Base-by-base conservation (phyloP, 345 rosid genomes). In the Eucalyptus paniculata region DNA sequence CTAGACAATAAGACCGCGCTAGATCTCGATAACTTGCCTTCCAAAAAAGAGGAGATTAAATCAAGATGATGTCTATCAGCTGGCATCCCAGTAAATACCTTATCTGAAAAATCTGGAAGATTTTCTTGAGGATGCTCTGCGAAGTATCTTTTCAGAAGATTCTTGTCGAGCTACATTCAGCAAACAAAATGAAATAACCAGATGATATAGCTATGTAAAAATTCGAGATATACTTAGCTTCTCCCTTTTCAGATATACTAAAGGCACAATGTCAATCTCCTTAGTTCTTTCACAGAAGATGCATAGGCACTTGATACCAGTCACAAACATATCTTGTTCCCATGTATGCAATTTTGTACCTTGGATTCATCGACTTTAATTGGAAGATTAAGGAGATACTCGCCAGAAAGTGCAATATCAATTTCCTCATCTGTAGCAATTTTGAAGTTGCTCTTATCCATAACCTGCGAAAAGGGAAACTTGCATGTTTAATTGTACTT, bases 391-490 rank as follows among this genome's bases (percentile, higher is more conserved):
- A 95, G 93, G 91, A 95, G 99, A 91, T 97, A 97, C 92, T 97
- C 98, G 81, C 97, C 99, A 37, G 97, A 92, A 51, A 88, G 97
- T 87, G 99, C 99, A 92, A 97, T 94, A 49, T 95, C 97, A 90
- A 95, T 94, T 96, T 97, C 99, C 17, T 97, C 99, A 87, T 95
- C 93, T n/a, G 96, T 90, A 87, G 97, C 87, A 89, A 96, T 89
- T 91, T 97, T 97, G 90, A 97, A 97, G 91, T 97, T 97, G 93
- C 99, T 97, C 95, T 97, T 97, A n/a, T 95, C 95, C 98, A 97
- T 96, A 88, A 97, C 97, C 96, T 95, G 92, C 51, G 17, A 86
- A 28, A 44, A 10, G 44, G 1, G 82, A n/a, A 47, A 37, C 24
- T 44, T 37, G 28, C 28, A 77, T 23, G 28, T 21, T 11, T 21